Percentiles rank a stretch among this genome's conserved stretches.
phyloP scores from a whole-genome alignment of 352 stramenopile genomes.

The Pythium utonaiense region DNA sequence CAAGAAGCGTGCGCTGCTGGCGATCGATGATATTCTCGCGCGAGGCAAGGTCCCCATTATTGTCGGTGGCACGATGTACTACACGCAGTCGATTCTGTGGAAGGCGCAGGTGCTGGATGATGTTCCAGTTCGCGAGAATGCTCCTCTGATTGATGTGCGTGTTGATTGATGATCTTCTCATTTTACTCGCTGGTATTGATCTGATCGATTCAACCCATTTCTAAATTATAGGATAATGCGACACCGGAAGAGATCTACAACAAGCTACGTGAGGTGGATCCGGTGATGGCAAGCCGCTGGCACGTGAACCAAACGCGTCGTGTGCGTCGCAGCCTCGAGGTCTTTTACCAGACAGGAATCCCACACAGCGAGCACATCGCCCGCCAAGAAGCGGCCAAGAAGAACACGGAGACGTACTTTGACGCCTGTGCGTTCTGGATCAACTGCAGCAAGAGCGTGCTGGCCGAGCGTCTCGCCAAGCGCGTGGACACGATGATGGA shows the following conservation, averaged over 20 bases:
- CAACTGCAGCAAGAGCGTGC: slow-evolving; percentile 59
- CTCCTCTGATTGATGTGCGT: slow-evolving; percentile 17
- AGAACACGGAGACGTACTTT: slow-evolving; percentile 60
- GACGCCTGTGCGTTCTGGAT: slow-evolving; percentile 85
- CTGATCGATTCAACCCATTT: not conserved
- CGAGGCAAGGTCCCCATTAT: slow-evolving; percentile 89
- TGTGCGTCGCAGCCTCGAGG: slow-evolving; percentile 80
- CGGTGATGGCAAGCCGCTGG: slow-evolving; percentile 72
- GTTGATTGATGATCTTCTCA: not conserved
- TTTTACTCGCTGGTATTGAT: not conserved
- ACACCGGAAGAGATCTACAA: slow-evolving; percentile 60
- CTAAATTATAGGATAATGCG: slow-evolving; percentile 20
- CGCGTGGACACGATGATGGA: slow-evolving; percentile 82
- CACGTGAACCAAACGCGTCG: slow-evolving; percentile 87
- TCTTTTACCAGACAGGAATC: slow-evolving; percentile 78
- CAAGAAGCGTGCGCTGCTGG: slow-evolving; percentile 59
- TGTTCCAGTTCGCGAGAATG: slow-evolving; percentile 29
- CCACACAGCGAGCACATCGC: slow-evolving; percentile 69
- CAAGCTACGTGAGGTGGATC: slow-evolving; percentile 66
- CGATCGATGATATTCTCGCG: slow-evolving; percentile 82
- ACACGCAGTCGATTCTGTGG: slow-evolving; percentile 89
- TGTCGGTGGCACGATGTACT: slow-evolving; percentile 92
- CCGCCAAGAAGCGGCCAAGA: slow-evolving; percentile 44
- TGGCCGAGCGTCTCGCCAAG: slow-evolving; percentile 59
- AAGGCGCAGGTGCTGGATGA: slow-evolving; percentile 84